These are phyloP conservation scores for Aegilops speltoides DNA, from an alignment of 176 grass and related monocot genomes.

Conservation along the genomic window DNA sequence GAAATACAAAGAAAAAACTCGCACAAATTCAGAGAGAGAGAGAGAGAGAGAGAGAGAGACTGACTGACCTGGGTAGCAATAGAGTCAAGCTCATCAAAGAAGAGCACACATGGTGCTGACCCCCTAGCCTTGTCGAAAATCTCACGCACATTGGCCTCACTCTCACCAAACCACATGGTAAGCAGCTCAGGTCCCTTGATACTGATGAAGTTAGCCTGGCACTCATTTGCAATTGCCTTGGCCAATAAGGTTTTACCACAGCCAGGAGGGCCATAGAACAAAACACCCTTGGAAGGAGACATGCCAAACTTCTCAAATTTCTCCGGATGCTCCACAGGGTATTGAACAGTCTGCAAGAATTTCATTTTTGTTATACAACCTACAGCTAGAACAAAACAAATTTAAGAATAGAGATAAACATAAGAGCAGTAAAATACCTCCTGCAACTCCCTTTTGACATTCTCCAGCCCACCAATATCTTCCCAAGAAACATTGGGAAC, in stretches of 20 bases:
- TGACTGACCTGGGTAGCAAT: constrained; percentile 81
- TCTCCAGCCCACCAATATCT: constrained; percentile 73
- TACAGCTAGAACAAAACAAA: not conserved
- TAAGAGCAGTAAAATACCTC: constrained; percentile 44
- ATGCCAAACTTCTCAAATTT: constrained; percentile 97
- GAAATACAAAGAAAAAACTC: not conserved
- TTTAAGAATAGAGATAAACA: not conserved
- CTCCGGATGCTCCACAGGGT: constrained; percentile 92
- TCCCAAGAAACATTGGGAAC: constrained; percentile 73
- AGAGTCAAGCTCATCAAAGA: constrained; percentile 88
- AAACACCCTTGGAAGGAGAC: constrained; percentile 88
- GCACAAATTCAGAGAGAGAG: not conserved
- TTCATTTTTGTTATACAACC: not conserved
- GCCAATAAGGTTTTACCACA: constrained; percentile 91
- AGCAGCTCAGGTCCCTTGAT: constrained; percentile 87
- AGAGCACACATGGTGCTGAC: constrained; percentile 82
- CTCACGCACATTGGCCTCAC: constrained; percentile 87
- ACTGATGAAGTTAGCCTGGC: constrained; percentile 94
- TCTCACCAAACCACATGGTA: constrained; percentile 99
- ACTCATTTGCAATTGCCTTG: constrained; percentile 94
- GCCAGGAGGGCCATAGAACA: constrained; percentile 91
- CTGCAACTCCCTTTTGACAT: constrained; percentile 73
- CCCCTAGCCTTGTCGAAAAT: constrained; percentile 87
- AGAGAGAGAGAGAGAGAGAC: not conserved
- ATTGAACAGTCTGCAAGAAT: constrained; percentile 79